phyloP scores from a whole-genome alignment of 2,329 filamentous ascomycete genomes.

The Claviceps paspali region DNA sequence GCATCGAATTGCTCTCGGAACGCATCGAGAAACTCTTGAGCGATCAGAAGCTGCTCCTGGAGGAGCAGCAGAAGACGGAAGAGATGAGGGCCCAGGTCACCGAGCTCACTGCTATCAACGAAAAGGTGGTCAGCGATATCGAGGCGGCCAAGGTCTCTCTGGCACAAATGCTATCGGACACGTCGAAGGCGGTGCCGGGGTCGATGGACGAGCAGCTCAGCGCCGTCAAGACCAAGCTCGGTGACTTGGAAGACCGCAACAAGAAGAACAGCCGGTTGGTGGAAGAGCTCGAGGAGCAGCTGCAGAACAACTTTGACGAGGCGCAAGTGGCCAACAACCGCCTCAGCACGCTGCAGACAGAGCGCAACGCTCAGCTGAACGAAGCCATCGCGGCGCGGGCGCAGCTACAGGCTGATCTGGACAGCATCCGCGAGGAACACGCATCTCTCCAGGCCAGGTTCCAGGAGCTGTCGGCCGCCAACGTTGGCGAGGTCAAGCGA shows the following conservation, averaged over 20 bases:
- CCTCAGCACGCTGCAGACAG: constrained; percentile 64
- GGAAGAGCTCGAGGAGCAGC: constrained; percentile 91
- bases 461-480: constrained; percentile 27
- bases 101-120: constrained; percentile 42
- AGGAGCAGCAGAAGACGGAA: constrained; percentile 41
- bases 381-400: constrained; percentile 54
- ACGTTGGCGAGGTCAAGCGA: constrained; percentile 32
- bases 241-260: constrained; percentile 51
- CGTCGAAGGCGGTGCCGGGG: constrained; percentile 25
- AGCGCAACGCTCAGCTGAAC: constrained; percentile 60
- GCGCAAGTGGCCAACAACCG: constrained; percentile 75
- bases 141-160: constrained; percentile 42
- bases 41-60: constrained; percentile 42
- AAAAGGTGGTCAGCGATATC: constrained; percentile 45
- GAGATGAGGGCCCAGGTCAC: constrained; percentile 41
- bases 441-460: constrained; percentile 58
- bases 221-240: constrained; percentile 50
- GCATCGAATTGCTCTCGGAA: constrained; percentile 51
- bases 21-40: constrained; percentile 41
- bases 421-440: constrained; percentile 53
- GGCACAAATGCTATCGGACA: constrained; percentile 36
- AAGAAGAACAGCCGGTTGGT: constrained; percentile 85
- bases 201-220: constrained; percentile 40
- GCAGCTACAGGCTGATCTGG: constrained; percentile 53
- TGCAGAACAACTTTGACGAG: constrained; percentile 89